These are phyloP conservation scores for Nicotiana tabacum DNA, from an alignment of 257 asterid species.

Conservation along the genomic window DNA sequence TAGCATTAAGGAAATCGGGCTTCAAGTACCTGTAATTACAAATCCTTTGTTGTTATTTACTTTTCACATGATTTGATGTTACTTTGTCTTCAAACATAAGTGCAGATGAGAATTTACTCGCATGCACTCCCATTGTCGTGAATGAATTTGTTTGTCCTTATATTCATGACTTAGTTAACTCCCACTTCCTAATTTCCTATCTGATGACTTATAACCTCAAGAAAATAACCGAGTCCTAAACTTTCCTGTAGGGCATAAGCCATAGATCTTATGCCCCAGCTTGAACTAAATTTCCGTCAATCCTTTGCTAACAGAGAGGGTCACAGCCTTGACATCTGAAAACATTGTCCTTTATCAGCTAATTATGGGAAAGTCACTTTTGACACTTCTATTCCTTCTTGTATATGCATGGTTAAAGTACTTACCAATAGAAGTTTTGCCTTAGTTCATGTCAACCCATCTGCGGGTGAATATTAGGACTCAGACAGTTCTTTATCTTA, in stretches of 20 bases:
- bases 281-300: background rate
- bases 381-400: background rate
- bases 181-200: background rate
- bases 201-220: background rate
- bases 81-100: background rate
- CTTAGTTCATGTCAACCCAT: background rate
- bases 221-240: background rate
- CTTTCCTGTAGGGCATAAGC: background rate
- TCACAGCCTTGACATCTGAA: background rate
- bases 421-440: background rate
- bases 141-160: background rate
- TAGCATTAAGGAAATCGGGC: slow-evolving; percentile 77
- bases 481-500: background rate
- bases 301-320: background rate
- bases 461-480: background rate
- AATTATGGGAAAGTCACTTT: background rate
- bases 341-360: background rate
- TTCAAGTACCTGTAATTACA: slow-evolving; percentile 90
- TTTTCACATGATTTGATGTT: background rate
- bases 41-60: background rate
- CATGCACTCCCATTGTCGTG: background rate
- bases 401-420: background rate
- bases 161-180: background rate
- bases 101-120: too few species aligned
- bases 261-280: background rate